Percentiles rank a stretch among this genome's conserved stretches.
phyloP scores from a whole-genome alignment of 441 rosid species.

The Viola pubescens region DNA sequence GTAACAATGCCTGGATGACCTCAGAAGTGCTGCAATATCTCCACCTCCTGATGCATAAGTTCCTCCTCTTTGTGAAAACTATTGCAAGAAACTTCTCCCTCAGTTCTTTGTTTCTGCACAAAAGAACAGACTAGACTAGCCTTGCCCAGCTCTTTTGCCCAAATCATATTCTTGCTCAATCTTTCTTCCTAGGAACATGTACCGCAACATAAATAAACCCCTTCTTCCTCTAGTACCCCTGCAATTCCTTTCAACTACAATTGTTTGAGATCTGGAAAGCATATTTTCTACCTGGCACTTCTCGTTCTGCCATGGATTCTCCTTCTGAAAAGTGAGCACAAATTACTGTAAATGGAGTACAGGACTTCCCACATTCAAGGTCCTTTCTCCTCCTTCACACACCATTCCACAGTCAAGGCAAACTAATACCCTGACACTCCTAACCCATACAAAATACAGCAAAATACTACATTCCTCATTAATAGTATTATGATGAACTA shows the following conservation, averaged over 20 bases:
- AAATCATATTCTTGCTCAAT: slow-evolving; percentile 52
- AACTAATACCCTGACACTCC: slow-evolving; percentile 11
- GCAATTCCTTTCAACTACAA: slow-evolving; percentile 54
- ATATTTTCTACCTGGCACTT: slow-evolving; percentile 55
- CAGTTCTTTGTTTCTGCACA: slow-evolving; percentile 45
- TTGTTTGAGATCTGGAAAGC: slow-evolving; percentile 38
- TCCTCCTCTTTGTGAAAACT: slow-evolving; percentile 68
- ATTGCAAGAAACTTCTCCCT: slow-evolving; percentile 61
- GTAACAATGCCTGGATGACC: slow-evolving; percentile 82
- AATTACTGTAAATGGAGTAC: slow-evolving; percentile 2
- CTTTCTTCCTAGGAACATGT: slow-evolving; percentile 59
- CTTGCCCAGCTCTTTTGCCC: slow-evolving; percentile 50
- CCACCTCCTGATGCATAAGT: slow-evolving; percentile 70
- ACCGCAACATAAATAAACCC: slow-evolving; percentile 75
- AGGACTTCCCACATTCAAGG: slow-evolving; percentile 9
- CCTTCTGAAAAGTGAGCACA: slow-evolving; percentile 53
- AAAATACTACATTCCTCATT: slow-evolving; percentile 5
- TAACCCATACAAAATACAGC: slow-evolving; percentile 1
- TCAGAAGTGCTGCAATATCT: slow-evolving; percentile 85
- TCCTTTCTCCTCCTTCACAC: slow-evolving; percentile 20
- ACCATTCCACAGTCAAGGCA: slow-evolving; percentile 11
- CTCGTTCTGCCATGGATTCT: slow-evolving; percentile 56
- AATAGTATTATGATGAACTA: not conserved
- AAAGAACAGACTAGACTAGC: slow-evolving; percentile 67
- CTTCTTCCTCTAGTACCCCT: slow-evolving; percentile 79